Base-by-base conservation (phyloP, 148 eudicot species). In the Heliosperma pusillum region DNA sequence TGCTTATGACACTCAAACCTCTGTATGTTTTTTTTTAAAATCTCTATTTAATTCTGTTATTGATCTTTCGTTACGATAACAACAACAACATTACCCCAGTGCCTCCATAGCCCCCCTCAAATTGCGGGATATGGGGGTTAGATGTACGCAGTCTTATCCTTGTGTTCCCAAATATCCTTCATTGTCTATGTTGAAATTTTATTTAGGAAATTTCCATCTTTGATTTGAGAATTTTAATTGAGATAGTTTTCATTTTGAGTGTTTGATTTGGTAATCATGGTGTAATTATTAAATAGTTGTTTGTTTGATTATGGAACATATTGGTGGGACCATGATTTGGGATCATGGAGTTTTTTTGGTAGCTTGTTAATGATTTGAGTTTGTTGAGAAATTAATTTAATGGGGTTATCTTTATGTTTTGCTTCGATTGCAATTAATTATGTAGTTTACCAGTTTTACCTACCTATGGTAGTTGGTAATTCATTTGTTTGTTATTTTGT, bases 1-100 rank as follows among this genome's bases (percentile, higher is more conserved):
- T 74, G 96, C 96, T 78, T 92, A 83, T 81, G 96, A 90, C 50
- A 90, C 93, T 42, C 86, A 58, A 20, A 74, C 79, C 71, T 80
- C 89, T 62, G 97, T 92, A 86, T 52, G 93, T 68, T 74, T 29
- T 24, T 56, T 40, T 53, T n/a, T n/a, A n/a, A 11, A 52, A 52
- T 55, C n/a, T 55, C 20, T 55, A 5, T 55, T 55, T 19, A 36
- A 36, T 16, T 55, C 21, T 55, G 21, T 55, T 55, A 15, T 19
- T 59, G 64, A 40, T 72, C 26, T 6, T 58, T 67, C 26, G 8
- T 16, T 25, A 2, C 22, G n/a, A 29, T 4, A 36, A 36, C 40
- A 36, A 36, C 40, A 33, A 33, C 5, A 33, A 33, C 42, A 36
- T 36, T 36, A 36, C 42, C 10, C 19, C 22, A 0, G 5, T 55